A percentile compares a stretch with the other conserved stretches of the same genome.
Evolutionary conservation across 2,329 filamentous ascomycete species (phyloP).

Genomic region (Thyridium curvatum): DNA sequence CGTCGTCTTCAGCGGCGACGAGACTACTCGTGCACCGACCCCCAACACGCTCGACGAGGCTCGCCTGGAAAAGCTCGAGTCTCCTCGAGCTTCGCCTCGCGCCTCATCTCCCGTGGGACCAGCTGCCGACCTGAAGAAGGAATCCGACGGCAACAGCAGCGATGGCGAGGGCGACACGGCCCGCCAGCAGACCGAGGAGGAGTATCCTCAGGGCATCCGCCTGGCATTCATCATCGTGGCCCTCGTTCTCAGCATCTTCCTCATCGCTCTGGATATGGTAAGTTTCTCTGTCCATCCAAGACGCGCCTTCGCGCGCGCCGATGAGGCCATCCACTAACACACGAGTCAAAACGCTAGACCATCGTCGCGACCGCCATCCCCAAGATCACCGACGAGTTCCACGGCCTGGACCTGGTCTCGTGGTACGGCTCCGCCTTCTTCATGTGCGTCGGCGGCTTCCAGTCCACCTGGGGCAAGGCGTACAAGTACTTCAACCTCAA

Average conservation of each 20-base stretch:
- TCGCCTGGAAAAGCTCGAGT: too few species aligned
- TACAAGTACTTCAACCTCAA: conserved; percentile 48
- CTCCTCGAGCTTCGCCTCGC: too few species aligned
- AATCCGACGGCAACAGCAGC: too few species aligned
- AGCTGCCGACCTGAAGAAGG: too few species aligned
- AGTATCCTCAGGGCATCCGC: conserved; percentile 31
- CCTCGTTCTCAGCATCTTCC: conserved; percentile 39
- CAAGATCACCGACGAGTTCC: conserved; percentile 47
- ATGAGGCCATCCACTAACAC: too few species aligned
- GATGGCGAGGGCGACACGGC: too few species aligned
- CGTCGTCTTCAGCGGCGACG: too few species aligned
- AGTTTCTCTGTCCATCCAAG: too few species aligned
- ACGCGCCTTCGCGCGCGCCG: too few species aligned
- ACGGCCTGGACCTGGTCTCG: conserved; percentile 43
- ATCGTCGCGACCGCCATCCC: conserved; percentile 53
- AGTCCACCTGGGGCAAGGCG: conserved; percentile 39
- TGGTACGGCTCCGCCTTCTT: conserved; percentile 56
- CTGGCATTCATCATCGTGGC: conserved; percentile 38
- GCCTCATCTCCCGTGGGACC: too few species aligned
- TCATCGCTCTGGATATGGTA: conserved; percentile 39
- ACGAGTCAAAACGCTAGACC: conserved; percentile 28
- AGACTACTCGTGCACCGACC: too few species aligned
- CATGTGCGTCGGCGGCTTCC: conserved; percentile 37
- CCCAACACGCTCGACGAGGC: too few species aligned
- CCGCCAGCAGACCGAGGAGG: conserved; percentile 13